Evolutionary conservation across 176 grass and related monocot species (phyloP).

Genomic region (Thinopyrum elongatum): DNA sequence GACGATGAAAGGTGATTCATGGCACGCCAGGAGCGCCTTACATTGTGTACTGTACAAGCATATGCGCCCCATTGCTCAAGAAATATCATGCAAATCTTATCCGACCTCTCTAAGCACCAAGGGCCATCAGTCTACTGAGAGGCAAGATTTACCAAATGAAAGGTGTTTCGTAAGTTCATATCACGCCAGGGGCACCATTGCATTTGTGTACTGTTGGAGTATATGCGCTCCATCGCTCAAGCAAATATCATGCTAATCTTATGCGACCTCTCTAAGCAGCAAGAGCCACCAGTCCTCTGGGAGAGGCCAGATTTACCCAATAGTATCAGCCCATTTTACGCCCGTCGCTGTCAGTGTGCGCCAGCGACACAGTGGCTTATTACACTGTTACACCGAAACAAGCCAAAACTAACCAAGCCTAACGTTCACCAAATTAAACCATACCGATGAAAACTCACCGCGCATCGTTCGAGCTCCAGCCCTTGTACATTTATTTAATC

Average conservation of each 20-base stretch:
- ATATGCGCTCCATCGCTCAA: background rate
- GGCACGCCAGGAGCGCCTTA: no score
- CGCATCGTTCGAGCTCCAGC: background rate
- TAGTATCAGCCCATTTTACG: background rate
- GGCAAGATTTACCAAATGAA: no score
- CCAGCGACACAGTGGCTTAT: background rate
- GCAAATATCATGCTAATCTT: background rate
- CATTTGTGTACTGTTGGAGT: no score
- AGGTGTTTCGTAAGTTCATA: no score
- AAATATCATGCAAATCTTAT: background rate
- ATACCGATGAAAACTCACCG: background rate
- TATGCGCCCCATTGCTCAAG: background rate
- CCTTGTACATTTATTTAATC: background rate
- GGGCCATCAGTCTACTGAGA: background rate
- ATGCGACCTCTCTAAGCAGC: background rate
- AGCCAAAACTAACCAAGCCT: background rate
- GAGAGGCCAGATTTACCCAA: background rate
- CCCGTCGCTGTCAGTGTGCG: background rate
- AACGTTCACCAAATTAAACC: background rate
- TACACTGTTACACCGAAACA: background rate
- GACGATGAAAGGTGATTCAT: no score
- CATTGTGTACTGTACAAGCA: no score
- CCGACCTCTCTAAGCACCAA: background rate
- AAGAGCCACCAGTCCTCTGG: background rate
- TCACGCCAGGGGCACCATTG: no score